These are phyloP conservation scores for Phytophthora lateralis DNA, from an alignment of 352 stramenopile species.

Conservation along the genomic window DNA sequence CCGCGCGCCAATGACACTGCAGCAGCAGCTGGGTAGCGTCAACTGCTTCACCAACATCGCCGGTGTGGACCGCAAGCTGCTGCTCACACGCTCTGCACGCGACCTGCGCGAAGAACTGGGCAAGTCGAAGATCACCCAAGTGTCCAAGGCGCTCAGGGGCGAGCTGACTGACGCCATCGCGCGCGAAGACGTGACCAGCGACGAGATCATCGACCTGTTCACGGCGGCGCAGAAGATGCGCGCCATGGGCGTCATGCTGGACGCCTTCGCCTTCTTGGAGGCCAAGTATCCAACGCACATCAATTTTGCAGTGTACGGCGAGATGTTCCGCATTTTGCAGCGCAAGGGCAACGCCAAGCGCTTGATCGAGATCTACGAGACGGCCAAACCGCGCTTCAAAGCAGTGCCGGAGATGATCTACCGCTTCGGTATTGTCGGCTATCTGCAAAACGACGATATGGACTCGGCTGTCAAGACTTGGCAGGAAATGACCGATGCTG, in stretches of 20 bases:
- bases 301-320: slow-evolving; percentile 66
- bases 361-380: slow-evolving; percentile 57
- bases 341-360: slow-evolving; percentile 42
- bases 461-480: slow-evolving; percentile 48
- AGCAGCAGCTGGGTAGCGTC: slow-evolving; percentile 18
- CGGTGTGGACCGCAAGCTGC: slow-evolving; percentile 47
- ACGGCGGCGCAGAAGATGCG: slow-evolving; percentile 57
- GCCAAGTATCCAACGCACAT: slow-evolving; percentile 50
- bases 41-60: slow-evolving; percentile 48
- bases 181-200: slow-evolving; percentile 46
- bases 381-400: slow-evolving; percentile 46
- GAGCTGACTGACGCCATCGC: slow-evolving; percentile 40
- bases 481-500: slow-evolving; percentile 57
- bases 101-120: slow-evolving; percentile 48
- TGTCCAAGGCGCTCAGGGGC: slow-evolving; percentile 45
- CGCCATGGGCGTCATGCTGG: slow-evolving; percentile 50
- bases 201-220: slow-evolving; percentile 64
- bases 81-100: slow-evolving; percentile 45
- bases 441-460: slow-evolving; percentile 56
- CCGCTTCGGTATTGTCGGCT: slow-evolving; percentile 67
- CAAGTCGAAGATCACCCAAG: slow-evolving; percentile 30
- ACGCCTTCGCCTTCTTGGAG: slow-evolving; percentile 55
- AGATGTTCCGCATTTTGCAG: slow-evolving; percentile 59
- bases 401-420: slow-evolving; percentile 71
- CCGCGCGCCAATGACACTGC: slow-evolving; percentile 21